phyloP scores from a whole-genome alignment of 2,329 filamentous ascomycete genomes.

The Raffaelea ambrosiae region DNA sequence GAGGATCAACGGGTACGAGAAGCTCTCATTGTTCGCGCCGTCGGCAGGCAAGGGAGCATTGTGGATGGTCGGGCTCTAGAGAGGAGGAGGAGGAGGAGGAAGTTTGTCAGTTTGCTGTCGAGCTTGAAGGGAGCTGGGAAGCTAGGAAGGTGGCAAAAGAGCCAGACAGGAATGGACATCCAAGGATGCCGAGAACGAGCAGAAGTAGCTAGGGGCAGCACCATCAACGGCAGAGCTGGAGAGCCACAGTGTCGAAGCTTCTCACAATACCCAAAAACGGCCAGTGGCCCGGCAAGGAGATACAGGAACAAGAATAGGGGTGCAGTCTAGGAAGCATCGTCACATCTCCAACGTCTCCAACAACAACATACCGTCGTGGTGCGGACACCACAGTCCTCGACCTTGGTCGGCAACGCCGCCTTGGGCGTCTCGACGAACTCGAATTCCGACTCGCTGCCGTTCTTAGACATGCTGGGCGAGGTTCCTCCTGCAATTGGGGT shows the following conservation, averaged over 20 bases:
- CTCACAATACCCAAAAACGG: no score
- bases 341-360: no score
- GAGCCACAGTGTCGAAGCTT: no score
- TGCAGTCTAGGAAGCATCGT: no score
- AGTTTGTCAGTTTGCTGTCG: constrained; percentile 7
- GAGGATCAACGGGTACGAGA: constrained; percentile 75
- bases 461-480: constrained; percentile 37
- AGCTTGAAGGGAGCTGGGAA: no score
- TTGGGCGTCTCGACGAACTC: constrained; percentile 56
- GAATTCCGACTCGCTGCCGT: constrained; percentile 46
- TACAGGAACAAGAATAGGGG: no score
- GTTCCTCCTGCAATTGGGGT: constrained; percentile 5
- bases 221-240: no score
- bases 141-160: background rate
- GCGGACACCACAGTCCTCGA: constrained; percentile 45
- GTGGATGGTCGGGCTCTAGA: constrained; percentile 76
- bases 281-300: no score
- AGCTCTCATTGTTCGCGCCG: constrained; percentile 71
- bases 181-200: background rate
- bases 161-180: no score
- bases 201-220: constrained; percentile 2
- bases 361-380: constrained; percentile 43
- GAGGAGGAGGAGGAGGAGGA: constrained; percentile 11
- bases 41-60: constrained; percentile 93
- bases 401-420: constrained; percentile 38